Percentiles rank a stretch among this genome's conserved stretches.
These are phyloP conservation scores for Stephania japonica DNA, from an alignment of 164 flowering plant species.

Conservation along the genomic window DNA sequence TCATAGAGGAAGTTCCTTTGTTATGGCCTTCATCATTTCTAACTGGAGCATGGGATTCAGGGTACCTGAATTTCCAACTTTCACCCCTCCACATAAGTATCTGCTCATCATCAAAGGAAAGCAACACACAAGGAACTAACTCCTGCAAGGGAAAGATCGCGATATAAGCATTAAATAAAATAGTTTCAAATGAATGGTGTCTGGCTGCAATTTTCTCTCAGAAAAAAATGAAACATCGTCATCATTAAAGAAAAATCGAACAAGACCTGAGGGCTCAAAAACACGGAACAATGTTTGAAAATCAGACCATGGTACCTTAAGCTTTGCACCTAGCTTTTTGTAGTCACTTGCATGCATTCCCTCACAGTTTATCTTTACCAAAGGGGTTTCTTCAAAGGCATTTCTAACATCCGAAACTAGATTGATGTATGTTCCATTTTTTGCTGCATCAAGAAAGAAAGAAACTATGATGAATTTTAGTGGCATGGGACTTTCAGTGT, in stretches of 20 bases:
- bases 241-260: not conserved
- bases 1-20: conserved; percentile 8
- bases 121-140: conserved; percentile 88
- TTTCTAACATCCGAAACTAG: conserved; percentile 77
- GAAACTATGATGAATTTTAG: not conserved
- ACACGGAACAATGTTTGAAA: not conserved
- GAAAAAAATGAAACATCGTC: not conserved
- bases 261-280: not conserved
- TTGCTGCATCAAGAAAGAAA: conserved; percentile 42
- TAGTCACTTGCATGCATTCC: conserved; percentile 88
- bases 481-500: not conserved
- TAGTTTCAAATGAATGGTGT: not conserved
- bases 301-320: conserved; percentile 48
- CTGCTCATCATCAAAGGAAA: conserved; percentile 89
- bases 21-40: conserved; percentile 9
- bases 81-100: conserved; percentile 89
- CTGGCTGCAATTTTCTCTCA: no score
- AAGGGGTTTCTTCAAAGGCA: conserved; percentile 84
- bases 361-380: conserved; percentile 79
- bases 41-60: conserved; percentile 16
- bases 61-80: conserved; percentile 74
- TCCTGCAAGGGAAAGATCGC: conserved; percentile 46
- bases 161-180: not conserved
- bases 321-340: conserved; percentile 91
- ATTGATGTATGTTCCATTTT: conserved; percentile 72